Conservation (phyloP, 192 early-diverging fungal species). For the Borealophlyctis nickersoniae region DNA sequence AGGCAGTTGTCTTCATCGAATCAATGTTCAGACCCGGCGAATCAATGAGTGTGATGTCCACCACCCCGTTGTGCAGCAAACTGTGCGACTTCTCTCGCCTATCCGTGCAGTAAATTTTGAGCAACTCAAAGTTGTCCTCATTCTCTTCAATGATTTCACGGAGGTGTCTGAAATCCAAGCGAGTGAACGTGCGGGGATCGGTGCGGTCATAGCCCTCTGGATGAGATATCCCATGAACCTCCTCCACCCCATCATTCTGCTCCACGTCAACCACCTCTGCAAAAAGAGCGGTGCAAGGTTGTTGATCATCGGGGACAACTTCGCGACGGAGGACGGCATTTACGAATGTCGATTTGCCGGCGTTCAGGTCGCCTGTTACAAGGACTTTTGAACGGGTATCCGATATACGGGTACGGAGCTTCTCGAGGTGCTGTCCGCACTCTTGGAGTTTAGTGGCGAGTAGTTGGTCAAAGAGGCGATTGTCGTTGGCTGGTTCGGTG, state of each 20-base stretch:
- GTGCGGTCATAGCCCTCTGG: slow-evolving; percentile 63
- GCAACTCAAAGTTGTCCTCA: slow-evolving; percentile 73
- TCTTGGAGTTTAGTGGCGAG: slow-evolving; percentile 25
- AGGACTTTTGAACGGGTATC: slow-evolving; percentile 92
- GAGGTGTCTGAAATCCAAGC: slow-evolving; percentile 69
- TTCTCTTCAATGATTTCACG: slow-evolving; percentile 82
- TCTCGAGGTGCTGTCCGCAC: slow-evolving; percentile 59
- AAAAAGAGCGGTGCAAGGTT: slow-evolving; percentile 96
- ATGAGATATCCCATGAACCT: slow-evolving; percentile 85
- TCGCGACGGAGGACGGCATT: slow-evolving; percentile 89
- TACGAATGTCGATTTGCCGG: slow-evolving; percentile 96
- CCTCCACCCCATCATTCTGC: slow-evolving; percentile 86
- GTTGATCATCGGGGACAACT: slow-evolving; percentile 92
- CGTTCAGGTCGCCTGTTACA: slow-evolving; percentile 97
- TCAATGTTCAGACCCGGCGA: slow-evolving; percentile 98
- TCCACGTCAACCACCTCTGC: slow-evolving; percentile 91
- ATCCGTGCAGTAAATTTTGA: slow-evolving; percentile 92
- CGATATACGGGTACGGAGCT: slow-evolving; percentile 76
- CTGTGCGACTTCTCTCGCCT: slow-evolving; percentile 33
- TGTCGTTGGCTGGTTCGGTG: neutral
- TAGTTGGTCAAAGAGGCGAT: slow-evolving; percentile 24
- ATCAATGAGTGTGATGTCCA: slow-evolving; percentile 95
- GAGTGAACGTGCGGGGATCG: slow-evolving; percentile 69
- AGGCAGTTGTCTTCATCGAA: slow-evolving; percentile 92
- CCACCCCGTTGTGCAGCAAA: slow-evolving; percentile 91